Base-by-base conservation (phyloP, 2,329 filamentous ascomycete species). In the Exophiala mesophila region DNA sequence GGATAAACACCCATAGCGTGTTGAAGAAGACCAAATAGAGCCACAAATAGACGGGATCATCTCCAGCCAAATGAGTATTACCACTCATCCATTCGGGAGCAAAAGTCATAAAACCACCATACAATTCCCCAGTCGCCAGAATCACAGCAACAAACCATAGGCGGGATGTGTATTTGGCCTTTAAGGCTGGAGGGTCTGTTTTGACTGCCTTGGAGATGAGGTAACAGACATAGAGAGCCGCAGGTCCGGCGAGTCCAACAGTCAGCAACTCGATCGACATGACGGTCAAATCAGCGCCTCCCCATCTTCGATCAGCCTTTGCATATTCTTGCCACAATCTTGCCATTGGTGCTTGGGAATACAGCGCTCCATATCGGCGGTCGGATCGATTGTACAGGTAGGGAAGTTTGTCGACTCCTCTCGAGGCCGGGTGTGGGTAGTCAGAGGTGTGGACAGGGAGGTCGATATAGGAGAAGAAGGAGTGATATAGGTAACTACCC, bases 401-500 rank as follows among this genome's bases (percentile, higher is more conserved):
- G 16, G 65, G 65, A 37, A 29, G 51, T 34, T n/a, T 45, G 30
- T 35, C 41, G 18, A 24, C 46, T 16, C 45, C 41, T 29, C 47
- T 32, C 16, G 46, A 42, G 32, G 57, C 56, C 8, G 56, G 54
- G 40, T 57, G 52, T 12, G 58, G 53, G 28, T 53, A 53, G 39
- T 60, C 55, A 30, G 51, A 31, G 4, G 53, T 37, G n/a, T 56
- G 57, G 28, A 63, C 63, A 5, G 70, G 64, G 28, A 76, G 61
- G 15, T 63, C 57, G 35, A 66, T 65, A 57, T 71, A 80, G 54
- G 74, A 74, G 74, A 88, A 90, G 75, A 97, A 94, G 71, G 87
- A 94, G 68, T 94, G 87, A 73, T 88, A 96, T 17, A 96, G 79
- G 66, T 88, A 97, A 58, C 80, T 83, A 40, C 88, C 89, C 69